Percentiles rank a stretch among this genome's conserved stretches.
These are phyloP conservation scores for Neurospora tetrasperma DNA, from an alignment of 495 filamentous ascomycete genomes.

Conservation along the genomic window DNA sequence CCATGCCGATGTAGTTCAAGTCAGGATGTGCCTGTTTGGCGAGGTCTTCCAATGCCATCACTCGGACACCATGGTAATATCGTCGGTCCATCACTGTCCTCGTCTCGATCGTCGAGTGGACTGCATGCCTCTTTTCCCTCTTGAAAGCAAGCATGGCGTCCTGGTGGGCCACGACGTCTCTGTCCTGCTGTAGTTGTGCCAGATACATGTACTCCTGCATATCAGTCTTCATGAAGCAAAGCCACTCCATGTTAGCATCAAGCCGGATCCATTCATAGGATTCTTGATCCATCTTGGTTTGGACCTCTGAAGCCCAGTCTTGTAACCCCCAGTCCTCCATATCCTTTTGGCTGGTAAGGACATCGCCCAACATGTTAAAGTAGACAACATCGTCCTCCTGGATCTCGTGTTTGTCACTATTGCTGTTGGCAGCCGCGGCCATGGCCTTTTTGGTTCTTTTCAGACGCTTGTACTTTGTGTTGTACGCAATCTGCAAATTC, in stretches of 20 bases:
- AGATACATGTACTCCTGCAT: constrained; percentile 96
- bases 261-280: constrained; percentile 98
- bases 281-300: constrained; percentile 84
- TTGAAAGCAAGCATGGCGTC: constrained; percentile 49
- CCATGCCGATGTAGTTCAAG: constrained; percentile 67
- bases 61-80: constrained; percentile 89
- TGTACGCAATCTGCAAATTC: constrained; percentile 86
- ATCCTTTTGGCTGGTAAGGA: constrained; percentile 74
- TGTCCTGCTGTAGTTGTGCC: constrained; percentile 93
- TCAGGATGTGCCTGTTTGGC: constrained; percentile 53
- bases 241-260: constrained; percentile 98
- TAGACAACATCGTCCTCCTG: constrained; percentile 84
- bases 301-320: constrained; percentile 81
- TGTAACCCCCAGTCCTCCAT: constrained; percentile 69
- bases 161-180: constrained; percentile 90
- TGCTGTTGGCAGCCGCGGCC: constrained; percentile 50
- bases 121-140: constrained; percentile 44
- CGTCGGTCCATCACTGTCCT: constrained; percentile 82
- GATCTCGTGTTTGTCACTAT: constrained; percentile 55
- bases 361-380: constrained; percentile 94
- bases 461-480: constrained; percentile 96
- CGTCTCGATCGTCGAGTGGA: constrained; percentile 76
- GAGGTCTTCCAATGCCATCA: constrained; percentile 65
- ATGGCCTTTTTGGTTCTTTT: constrained; percentile 85
- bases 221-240: constrained; percentile 60